Base-by-base conservation (phyloP, 805 yeast genomes). In the Schwanniomyces occidentalis region DNA sequence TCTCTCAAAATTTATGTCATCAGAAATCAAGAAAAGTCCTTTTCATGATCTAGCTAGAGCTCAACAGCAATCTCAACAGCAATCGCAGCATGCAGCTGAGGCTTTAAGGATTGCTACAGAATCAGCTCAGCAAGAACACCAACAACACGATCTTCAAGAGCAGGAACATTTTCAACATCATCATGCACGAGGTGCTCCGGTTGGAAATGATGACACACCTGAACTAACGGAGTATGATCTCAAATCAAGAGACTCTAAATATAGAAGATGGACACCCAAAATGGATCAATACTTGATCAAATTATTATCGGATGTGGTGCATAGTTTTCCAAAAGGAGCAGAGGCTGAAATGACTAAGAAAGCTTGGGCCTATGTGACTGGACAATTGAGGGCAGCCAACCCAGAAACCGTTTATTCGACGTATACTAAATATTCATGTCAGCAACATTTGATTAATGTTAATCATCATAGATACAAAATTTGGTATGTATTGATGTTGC, bases 381-480 rank as follows among this genome's bases (percentile, higher is more conserved):
- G 63, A 17, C 63, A 58, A 30, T 42, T 63, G 27, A 39, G 69
- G 15, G 46, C 50, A 5, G 65, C 64, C n/a, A 63, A 63, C 35
- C 69, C 69, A 2, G 62, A 61, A 29, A 61, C 69, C 1, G 69
- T 63, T 1, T 63, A 63, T 36, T 60, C 67, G 9, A 63, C 69
- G 2, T 63, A 63, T 32, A 63, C 69, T 18, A 63, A 63, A 35
- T 63, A 63, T 32, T 60, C 66, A 7, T 61, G 68, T 34, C 65
- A 56, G 24, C 69, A 63, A 37, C 69, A 63, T 45, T 43, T 63
- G 20, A 31, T 45, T n/a, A 58, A 62, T 33, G 69, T 63, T 12
- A 58, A 54, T 23, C 69, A 63, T 30, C 61, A 52, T 37, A 37
- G 66, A 14, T 63, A 61, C 40, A 58, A 56, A 35, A 56, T 63